Evolutionary conservation across 148 eudicot genomes (phyloP), one percentile per base, ranked within the genome.

Genomic region (Arctostaphylos glauca): DNA sequence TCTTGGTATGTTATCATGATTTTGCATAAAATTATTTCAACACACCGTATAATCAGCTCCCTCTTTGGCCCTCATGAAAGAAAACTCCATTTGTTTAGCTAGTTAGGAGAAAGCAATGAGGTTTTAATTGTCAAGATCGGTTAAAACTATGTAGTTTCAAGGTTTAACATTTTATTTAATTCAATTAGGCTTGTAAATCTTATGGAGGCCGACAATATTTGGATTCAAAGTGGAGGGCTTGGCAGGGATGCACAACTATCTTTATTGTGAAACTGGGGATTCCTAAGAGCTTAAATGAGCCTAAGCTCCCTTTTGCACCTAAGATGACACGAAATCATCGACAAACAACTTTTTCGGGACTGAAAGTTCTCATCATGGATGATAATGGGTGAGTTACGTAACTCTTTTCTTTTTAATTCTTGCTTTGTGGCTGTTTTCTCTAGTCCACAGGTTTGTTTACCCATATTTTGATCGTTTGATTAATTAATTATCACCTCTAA

Each of bases 171-270:
- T 16, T 58, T 4, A 5, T 58, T n/a, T 58, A 5, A 16, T 58
- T 16, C 62, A 58, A 58, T 58, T 21, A 58, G 62, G 62, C 16
- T 58, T 58, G 62, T 58, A 49, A 91, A 84, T 83, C 98, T 94
- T 67, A 96, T 96, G 98, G 95, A 91, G 84, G 98, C n/a, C n/a
- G n/a, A 98, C 47, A 88, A 92, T 71, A 94, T 96, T 84, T 94
- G 94, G 93, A 85, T 96, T 52, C 98, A 96, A 88, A 96, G 98
- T 84, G 98, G 93, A 84, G 98, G 98, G 74, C 87, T 88, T 55
- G 98, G 98, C 67, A 96, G 91, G 88, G 98, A 44, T 90, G 94
- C 80, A 92, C 92, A 8, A 92, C 91, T 55, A 86, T 83, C 43
- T 92, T 94, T 80, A 81, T 89, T 48, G 94, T 91, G 50, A 95